phyloP scores from a whole-genome alignment of 2,329 filamentous ascomycete species.

The Massarina eburnea region DNA sequence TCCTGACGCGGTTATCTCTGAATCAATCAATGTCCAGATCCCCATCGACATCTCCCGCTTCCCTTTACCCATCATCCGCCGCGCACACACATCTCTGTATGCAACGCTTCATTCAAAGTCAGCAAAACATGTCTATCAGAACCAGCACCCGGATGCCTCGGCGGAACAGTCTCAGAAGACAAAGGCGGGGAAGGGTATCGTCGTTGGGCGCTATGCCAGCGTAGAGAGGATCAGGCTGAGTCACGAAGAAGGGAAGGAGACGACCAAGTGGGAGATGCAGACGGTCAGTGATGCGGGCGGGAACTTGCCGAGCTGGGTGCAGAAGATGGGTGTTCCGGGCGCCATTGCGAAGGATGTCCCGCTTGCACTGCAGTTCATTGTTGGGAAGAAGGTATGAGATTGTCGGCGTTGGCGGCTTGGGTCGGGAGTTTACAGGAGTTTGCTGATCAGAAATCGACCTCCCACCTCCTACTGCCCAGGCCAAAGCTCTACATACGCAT shows the following conservation, averaged over 20 bases:
- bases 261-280: constrained; percentile 69
- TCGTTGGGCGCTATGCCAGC: constrained; percentile 64
- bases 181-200: constrained; percentile 50
- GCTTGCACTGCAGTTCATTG: constrained; percentile 18
- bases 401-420: neutral
- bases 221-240: constrained; percentile 58
- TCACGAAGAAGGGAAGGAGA: neutral
- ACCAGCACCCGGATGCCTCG: constrained; percentile 5
- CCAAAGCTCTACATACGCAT: no score
- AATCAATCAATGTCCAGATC: constrained; percentile 46
- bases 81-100: constrained; percentile 13
- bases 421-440: no score
- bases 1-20: constrained; percentile 50
- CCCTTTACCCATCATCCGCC: constrained; percentile 8
- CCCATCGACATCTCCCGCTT: constrained; percentile 58
- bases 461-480: no score
- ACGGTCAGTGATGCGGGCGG: constrained; percentile 73
- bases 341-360: constrained; percentile 21
- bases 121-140: constrained; percentile 9
- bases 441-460: no score
- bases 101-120: constrained; percentile 5
- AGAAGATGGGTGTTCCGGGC: constrained; percentile 62
- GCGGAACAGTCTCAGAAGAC: constrained; percentile 24
- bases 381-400: constrained; percentile 6
- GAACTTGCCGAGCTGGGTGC: constrained; percentile 64